phyloP scores from a whole-genome alignment of 179 eudicot genomes.

The Beta corolliflora region DNA sequence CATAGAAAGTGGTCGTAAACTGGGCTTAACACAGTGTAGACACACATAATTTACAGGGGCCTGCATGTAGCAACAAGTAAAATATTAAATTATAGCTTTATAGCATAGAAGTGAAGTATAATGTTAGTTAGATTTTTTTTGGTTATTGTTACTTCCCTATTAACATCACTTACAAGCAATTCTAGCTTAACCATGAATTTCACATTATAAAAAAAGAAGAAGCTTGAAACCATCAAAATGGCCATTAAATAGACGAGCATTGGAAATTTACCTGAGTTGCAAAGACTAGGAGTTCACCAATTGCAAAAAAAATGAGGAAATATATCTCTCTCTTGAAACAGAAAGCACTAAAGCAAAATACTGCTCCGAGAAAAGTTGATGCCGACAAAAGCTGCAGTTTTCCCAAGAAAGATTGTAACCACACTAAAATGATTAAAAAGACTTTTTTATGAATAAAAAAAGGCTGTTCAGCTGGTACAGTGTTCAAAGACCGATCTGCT shows the following conservation, averaged over 20 bases:
- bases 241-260: background rate
- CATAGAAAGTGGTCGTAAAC: constrained; percentile 90
- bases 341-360: constrained; percentile 82
- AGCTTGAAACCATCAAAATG: background rate
- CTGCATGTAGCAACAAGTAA: constrained; percentile 43
- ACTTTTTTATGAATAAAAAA: background rate
- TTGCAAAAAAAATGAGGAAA: constrained; percentile 67
- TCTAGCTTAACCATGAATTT: no score
- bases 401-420: background rate
- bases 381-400: constrained; percentile 74
- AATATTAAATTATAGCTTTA: background rate
- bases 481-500: no score
- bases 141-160: background rate
- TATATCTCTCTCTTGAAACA: constrained; percentile 65
- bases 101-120: background rate
- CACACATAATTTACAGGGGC: constrained; percentile 90
- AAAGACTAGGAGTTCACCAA: constrained; percentile 87
- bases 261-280: constrained; percentile 75
- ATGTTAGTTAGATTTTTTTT: background rate
- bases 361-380: constrained; percentile 72
- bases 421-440: constrained; percentile 7
- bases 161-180: background rate
- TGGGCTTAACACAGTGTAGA: constrained; percentile 82
- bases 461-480: no score
- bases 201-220: background rate